Evolutionary conservation across 176 grass and related monocot genomes (phyloP), one percentile per base, ranked within the genome.

Genomic region (Ananas comosus): DNA sequence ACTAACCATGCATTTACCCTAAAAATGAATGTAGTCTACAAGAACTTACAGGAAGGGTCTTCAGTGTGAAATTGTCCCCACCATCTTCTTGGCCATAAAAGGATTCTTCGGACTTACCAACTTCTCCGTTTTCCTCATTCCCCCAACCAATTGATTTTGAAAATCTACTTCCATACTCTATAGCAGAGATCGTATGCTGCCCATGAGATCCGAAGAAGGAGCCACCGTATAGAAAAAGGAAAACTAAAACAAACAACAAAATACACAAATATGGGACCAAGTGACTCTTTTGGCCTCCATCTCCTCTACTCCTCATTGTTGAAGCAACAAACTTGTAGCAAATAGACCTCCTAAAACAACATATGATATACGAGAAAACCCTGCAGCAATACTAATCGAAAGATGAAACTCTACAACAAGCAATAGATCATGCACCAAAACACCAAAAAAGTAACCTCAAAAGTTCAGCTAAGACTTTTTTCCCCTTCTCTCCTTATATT

Each of bases 81-180:
- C 84, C 85, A 54, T 70, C 74, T 13, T 81, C 81, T 18, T 61
- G 56, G n/a, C 80, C 78, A 72, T 90, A 99, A 77, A 99, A 83
- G 10, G 86, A 93, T 71, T 99, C 89, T 33, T 90, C 94, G 0
- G 75, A 82, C 72, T 67, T 85, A 4, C 80, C 76, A 11, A 80
- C 58, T 0, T 82, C 86, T 0, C 76, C 77, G 56, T 85, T 78
- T 14, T 73, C 80, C 66, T 92, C 84, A 42, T 68, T 70, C 28
- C 77, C 80, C 94, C 94, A 99, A 16, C 87, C 84, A 10, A 97
- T 68, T 10, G 89, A 84, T 4, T 85, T 79, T 2, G 92, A 92
- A 56, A 99, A 84, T 76, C 84, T 99, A 66, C 85, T 84, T 51
- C 89, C 89, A 25, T 92, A 90, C 72, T 99, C 94, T 13, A 92